phyloP scores from a whole-genome alignment of 2,329 filamentous ascomycete genomes.

The Dactylella cylindrospora region DNA sequence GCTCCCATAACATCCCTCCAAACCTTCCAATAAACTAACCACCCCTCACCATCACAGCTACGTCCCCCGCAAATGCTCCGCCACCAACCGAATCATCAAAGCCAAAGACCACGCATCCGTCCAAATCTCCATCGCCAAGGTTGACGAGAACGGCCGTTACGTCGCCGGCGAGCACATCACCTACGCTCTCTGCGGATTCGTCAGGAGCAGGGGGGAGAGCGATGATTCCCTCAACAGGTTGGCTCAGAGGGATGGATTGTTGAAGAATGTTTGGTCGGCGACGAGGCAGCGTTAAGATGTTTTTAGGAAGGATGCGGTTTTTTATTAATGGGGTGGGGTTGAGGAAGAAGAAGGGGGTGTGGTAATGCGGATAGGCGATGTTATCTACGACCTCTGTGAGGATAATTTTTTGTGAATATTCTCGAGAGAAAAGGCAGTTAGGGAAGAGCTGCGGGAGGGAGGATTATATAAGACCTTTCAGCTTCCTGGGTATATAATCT shows the following conservation, averaged over 20 bases:
- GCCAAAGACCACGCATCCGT: constrained; percentile 99
- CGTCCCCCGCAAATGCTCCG: constrained; percentile 98
- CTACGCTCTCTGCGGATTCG: constrained; percentile 96
- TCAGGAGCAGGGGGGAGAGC: constrained; percentile 95
- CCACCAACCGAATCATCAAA: constrained; percentile 99
- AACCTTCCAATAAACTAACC: constrained; percentile 21
- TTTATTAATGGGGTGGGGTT: not conserved
- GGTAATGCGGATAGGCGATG: not conserved
- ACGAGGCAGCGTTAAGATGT: constrained; percentile 58
- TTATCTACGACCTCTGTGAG: not conserved
- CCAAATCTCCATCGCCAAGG: constrained; percentile 95
- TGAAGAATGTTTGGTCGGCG: constrained; percentile 95
- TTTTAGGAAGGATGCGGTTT: constrained; percentile 1
- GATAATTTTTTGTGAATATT: no score
- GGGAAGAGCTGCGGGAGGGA: no score
- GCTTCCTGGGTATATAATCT: no score
- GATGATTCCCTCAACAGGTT: constrained; percentile 95
- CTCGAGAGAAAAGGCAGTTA: no score
- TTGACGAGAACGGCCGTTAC: constrained; percentile 97
- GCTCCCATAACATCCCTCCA: not conserved
- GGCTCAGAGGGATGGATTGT: constrained; percentile 89
- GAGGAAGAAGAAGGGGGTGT: not conserved
- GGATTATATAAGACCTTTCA: no score
- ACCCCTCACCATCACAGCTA: constrained; percentile 62
- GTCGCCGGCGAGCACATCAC: constrained; percentile 93